A percentile compares a stretch with the other conserved stretches of the same genome.
Evolutionary conservation across 768 basidiomycete genomes (phyloP).

Genomic region (Strobilomyces confusus): DNA sequence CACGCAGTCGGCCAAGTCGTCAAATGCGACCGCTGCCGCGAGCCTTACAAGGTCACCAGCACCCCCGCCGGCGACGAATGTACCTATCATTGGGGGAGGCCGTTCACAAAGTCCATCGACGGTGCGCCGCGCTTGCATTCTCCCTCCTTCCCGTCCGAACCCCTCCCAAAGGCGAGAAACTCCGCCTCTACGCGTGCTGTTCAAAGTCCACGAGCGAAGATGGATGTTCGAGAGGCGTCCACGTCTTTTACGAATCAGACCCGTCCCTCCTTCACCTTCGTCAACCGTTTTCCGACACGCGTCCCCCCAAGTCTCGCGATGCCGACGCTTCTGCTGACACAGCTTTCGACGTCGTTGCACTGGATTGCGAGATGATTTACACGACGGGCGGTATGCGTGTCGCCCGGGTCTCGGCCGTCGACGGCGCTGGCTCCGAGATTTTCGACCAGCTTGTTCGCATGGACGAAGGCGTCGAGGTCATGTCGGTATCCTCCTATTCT

Average conservation of each 20-base stretch:
- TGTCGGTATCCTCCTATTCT: conserved; percentile 45
- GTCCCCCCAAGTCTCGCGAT: conserved; percentile 13
- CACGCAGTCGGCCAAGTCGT: conserved; percentile 55
- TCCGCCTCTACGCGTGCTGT: conserved; percentile 77
- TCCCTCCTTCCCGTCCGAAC: not conserved
- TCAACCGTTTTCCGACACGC: conserved; percentile 62
- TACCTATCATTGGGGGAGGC: conserved; percentile 78
- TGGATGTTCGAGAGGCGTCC: conserved; percentile 76
- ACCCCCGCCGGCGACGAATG: conserved; percentile 61
- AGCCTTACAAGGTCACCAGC: conserved; percentile 64
- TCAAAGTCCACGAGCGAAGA: conserved; percentile 52
- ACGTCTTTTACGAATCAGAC: conserved; percentile 85
- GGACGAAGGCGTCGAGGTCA: conserved; percentile 75
- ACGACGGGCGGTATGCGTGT: conserved; percentile 90
- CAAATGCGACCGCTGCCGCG: conserved; percentile 78
- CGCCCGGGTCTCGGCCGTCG: conserved; percentile 86
- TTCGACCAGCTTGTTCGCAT: conserved; percentile 81
- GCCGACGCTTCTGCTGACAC: conserved; percentile 23
- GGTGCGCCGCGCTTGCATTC: conserved; percentile 44
- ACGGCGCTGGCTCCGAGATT: conserved; percentile 65
- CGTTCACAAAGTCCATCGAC: conserved; percentile 54
- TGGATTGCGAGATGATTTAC: conserved; percentile 98
- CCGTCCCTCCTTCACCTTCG: conserved; percentile 65
- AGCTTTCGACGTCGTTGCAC: conserved; percentile 72
- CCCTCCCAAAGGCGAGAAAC: conserved; percentile 52